Percentiles rank a stretch among this genome's conserved stretches.
Conservation (phyloP, 805 yeast genomes). For the Scheffersomyces ergatensis region DNA sequence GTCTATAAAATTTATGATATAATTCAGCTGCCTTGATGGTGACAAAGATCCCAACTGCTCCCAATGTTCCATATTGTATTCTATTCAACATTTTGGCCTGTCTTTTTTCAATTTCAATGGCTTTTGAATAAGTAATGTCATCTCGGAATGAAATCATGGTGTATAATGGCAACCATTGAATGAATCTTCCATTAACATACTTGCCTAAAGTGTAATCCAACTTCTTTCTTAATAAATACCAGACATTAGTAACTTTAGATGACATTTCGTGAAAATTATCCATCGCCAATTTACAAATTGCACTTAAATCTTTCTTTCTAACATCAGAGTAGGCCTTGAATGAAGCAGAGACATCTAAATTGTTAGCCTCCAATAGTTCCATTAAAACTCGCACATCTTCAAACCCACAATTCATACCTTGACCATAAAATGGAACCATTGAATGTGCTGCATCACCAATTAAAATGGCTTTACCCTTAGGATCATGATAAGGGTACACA, state of each 20-base stretch:
- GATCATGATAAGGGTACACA: conserved; percentile 66
- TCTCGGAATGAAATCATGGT: conserved; percentile 90
- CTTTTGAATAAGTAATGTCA: conserved; percentile 74
- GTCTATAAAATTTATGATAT: background rate
- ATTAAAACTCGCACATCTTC: conserved; percentile 79
- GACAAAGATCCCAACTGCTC: conserved; percentile 4
- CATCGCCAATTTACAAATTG: conserved; percentile 77
- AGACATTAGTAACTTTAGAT: conserved; percentile 61
- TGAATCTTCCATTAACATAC: conserved; percentile 44
- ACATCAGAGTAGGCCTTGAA: conserved; percentile 52
- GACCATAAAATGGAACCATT: conserved; percentile 98
- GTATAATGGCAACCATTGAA: conserved; percentile 78
- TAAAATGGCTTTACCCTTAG: conserved; percentile 58
- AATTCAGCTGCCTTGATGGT: conserved; percentile 2
- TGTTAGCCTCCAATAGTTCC: conserved; percentile 35
- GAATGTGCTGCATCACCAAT: conserved; percentile 95
- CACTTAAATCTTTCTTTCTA: conserved; percentile 65
- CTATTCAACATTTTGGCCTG: conserved; percentile 52
- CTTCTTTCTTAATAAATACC: conserved; percentile 63
- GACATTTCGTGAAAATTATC: conserved; percentile 88
- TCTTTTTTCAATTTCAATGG: conserved; percentile 50
- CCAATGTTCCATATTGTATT: conserved; percentile 17
- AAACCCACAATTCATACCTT: conserved; percentile 95
- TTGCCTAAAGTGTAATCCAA: conserved; percentile 66
- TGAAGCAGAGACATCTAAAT: conserved; percentile 43